phyloP scores from a whole-genome alignment of 1,139 yeast genomes.

The Debaryomyces nepalensis region DNA sequence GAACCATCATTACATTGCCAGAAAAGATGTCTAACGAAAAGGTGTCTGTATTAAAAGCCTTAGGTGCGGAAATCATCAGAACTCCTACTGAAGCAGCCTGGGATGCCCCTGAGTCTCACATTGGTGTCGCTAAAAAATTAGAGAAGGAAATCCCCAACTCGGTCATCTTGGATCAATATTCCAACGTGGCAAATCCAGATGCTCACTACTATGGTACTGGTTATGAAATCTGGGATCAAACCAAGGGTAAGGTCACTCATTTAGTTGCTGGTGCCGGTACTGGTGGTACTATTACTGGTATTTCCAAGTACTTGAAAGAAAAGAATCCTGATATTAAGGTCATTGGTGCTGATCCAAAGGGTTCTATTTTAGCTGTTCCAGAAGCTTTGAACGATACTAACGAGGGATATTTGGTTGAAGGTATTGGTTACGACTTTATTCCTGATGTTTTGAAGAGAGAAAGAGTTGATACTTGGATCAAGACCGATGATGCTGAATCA shows the following conservation, averaged over 20 bases:
- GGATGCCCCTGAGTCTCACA: constrained; percentile 91
- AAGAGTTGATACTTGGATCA: constrained; percentile 78
- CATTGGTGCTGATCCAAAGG: constrained; percentile 86
- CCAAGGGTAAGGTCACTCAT: constrained; percentile 71
- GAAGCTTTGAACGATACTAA: constrained; percentile 66
- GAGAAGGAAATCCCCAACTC: constrained; percentile 88
- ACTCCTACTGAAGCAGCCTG: constrained; percentile 94
- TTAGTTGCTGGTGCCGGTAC: constrained; percentile 93
- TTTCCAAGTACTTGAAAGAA: constrained; percentile 75
- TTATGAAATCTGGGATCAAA: constrained; percentile 83
- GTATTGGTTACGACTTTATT: constrained; percentile 88
- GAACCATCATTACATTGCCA: constrained; percentile 87
- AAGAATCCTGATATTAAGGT: constrained; percentile 65
- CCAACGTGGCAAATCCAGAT: constrained; percentile 76
- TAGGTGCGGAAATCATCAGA: constrained; percentile 90
- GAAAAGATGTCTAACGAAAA: constrained; percentile 94
- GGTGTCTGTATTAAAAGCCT: constrained; percentile 84
- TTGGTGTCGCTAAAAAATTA: constrained; percentile 83
- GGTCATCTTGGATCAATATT: constrained; percentile 83
- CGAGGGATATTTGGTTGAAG: constrained; percentile 80
- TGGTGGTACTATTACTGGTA: constrained; percentile 84
- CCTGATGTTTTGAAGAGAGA: constrained; percentile 79
- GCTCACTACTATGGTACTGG: constrained; percentile 91
- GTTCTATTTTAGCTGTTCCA: constrained; percentile 84
- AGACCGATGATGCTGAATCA: constrained; percentile 83